Evolutionary conservation across 768 basidiomycete genomes (phyloP).

Genomic region (Pulveroboletus sp.): DNA sequence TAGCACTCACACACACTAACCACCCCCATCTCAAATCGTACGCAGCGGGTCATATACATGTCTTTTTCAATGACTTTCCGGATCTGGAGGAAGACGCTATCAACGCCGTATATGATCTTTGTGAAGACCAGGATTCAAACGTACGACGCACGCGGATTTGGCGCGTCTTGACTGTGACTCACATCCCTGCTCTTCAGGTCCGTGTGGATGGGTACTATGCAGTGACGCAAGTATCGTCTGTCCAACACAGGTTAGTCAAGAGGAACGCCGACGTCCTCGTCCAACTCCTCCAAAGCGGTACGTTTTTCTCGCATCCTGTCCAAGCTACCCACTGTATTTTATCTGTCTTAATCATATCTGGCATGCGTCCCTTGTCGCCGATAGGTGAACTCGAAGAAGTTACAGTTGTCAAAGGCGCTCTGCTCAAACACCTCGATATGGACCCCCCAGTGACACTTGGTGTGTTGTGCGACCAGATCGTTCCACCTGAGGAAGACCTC

Average conservation of each 20-base stretch:
- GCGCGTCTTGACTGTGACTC: slow-evolving; percentile 3
- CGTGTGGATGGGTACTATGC: slow-evolving; percentile 66
- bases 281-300: slow-evolving; percentile 72
- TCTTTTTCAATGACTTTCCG: slow-evolving; percentile 61
- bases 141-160: slow-evolving; percentile 31
- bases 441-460: slow-evolving; percentile 56
- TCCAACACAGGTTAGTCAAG: slow-evolving; percentile 55
- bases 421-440: slow-evolving; percentile 60
- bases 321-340: slow-evolving; percentile 3
- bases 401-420: slow-evolving; percentile 51
- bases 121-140: slow-evolving; percentile 58
- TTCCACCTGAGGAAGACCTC: slow-evolving; percentile 43
- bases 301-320: slow-evolving; percentile 21
- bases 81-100: slow-evolving; percentile 73
- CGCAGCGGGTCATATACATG: slow-evolving; percentile 52
- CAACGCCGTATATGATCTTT: slow-evolving; percentile 74
- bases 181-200: slow-evolving; percentile 38
- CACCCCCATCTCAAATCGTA: slow-evolving; percentile 47
- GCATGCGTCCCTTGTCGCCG: slow-evolving; percentile 8
- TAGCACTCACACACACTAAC: slow-evolving; percentile 48
- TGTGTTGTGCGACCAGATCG: slow-evolving; percentile 66
- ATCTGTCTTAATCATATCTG: slow-evolving; percentile 19
- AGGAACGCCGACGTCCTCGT: slow-evolving; percentile 71
- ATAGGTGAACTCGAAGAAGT: slow-evolving; percentile 67
- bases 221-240: slow-evolving; percentile 46